Conservation (phyloP, 1,284 basidiomycete species). For the Ceratorhiza oryzae-sativae region DNA sequence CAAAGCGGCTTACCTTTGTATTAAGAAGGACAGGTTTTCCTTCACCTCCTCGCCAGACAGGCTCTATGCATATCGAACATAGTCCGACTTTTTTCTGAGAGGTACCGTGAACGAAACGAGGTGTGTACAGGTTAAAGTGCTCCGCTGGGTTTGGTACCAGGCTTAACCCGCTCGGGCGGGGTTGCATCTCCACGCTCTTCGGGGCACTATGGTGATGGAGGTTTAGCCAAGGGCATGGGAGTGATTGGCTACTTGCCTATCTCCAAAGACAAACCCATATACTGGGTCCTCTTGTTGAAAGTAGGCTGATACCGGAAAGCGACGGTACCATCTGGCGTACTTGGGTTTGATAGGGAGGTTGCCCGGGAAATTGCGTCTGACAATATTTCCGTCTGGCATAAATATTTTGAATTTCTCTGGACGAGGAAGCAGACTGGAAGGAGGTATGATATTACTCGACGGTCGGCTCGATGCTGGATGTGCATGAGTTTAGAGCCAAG, state of each 20-base stretch:
- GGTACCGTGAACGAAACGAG: conserved; percentile 74
- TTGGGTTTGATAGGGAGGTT: conserved; percentile 9
- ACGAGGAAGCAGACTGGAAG: conserved; percentile 19
- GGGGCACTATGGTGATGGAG: not conserved
- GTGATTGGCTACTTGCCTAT: not conserved
- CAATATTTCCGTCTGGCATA: not conserved
- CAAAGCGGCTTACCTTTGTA: conserved; percentile 63
- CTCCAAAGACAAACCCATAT: conserved; percentile 6
- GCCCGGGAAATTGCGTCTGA: conserved; percentile 18
- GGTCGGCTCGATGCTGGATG: not conserved
- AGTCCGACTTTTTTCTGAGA: conserved; percentile 74
- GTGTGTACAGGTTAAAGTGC: conserved; percentile 72
- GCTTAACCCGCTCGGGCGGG: not conserved
- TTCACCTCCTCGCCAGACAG: conserved; percentile 65
- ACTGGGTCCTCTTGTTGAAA: conserved; percentile 18
- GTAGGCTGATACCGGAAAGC: conserved; percentile 38
- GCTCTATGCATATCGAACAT: conserved; percentile 78
- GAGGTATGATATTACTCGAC: not conserved
- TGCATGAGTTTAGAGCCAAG: not conserved
- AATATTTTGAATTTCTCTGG: not conserved
- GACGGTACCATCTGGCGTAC: conserved; percentile 32
- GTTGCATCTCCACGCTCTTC: conserved; percentile 4
- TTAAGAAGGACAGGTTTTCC: conserved; percentile 70
- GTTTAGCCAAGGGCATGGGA: not conserved
- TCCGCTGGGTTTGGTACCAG: conserved; percentile 10